phyloP scores from a whole-genome alignment of 495 filamentous ascomycete species.

The Xylaria longipes region DNA sequence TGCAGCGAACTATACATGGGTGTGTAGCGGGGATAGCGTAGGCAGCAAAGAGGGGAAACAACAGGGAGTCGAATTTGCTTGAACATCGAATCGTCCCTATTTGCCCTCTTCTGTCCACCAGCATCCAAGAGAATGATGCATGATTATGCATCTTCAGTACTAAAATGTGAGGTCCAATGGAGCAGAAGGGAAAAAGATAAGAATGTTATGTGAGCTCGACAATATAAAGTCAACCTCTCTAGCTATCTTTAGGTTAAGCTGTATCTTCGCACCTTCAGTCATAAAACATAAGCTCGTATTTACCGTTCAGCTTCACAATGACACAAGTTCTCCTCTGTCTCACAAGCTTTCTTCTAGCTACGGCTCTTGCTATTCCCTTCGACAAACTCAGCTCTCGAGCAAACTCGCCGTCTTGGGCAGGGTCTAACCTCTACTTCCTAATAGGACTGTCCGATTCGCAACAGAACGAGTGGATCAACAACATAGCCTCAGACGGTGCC shows the following conservation, averaged over 20 bases:
- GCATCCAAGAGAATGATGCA: background rate
- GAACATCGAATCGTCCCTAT: background rate
- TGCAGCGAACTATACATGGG: background rate
- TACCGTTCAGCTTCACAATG: background rate
- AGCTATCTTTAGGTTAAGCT: background rate
- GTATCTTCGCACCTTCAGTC: background rate
- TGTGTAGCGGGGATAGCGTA: background rate
- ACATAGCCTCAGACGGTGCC: constrained; percentile 36
- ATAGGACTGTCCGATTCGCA: constrained; percentile 41
- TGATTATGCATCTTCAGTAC: background rate
- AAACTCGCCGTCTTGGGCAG: constrained; percentile 22
- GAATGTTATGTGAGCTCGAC: background rate
- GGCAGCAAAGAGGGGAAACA: constrained; percentile 3
- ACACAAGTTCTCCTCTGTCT: background rate
- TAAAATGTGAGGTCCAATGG: background rate
- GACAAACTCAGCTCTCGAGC: constrained; percentile 7
- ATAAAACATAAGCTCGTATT: background rate
- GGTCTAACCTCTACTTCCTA: constrained; percentile 45
- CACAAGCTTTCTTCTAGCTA: background rate
- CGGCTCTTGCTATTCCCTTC: background rate
- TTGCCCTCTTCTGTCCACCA: background rate
- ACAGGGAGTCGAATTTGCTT: background rate
- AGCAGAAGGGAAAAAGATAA: too few species aligned
- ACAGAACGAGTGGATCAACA: constrained; percentile 44
- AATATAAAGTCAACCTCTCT: constrained; percentile 8